Percentiles rank a stretch among this genome's conserved stretches.
phyloP scores from a whole-genome alignment of 345 rosid genomes.

The Aquilaria malaccensis region DNA sequence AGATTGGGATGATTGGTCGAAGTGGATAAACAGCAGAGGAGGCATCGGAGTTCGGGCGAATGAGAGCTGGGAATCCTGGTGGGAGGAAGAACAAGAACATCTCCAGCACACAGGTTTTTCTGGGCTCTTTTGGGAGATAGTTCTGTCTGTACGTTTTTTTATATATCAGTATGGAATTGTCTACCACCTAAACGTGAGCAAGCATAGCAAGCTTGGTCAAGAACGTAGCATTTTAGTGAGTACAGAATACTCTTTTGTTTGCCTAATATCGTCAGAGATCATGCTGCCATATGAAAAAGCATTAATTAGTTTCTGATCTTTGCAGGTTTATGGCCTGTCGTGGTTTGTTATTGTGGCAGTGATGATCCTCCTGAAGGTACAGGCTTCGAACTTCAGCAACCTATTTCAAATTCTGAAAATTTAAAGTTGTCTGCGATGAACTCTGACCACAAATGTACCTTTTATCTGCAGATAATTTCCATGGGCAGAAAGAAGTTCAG shows the following conservation, averaged over 20 bases:
- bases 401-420: background rate
- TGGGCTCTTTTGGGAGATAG: constrained; percentile 70
- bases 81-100: constrained; percentile 98
- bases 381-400: constrained; percentile 4
- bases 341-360: constrained; percentile 86
- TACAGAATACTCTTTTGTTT: constrained; percentile 7
- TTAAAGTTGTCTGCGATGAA: background rate
- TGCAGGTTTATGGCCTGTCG: constrained; percentile 78
- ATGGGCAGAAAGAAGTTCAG: constrained; percentile 96
- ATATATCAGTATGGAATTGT: constrained; percentile 88
- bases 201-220: constrained; percentile 45
- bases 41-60: constrained; percentile 91
- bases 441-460: constrained; percentile 4
- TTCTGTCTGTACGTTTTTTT: constrained; percentile 71
- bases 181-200: constrained; percentile 62
- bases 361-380: constrained; percentile 74
- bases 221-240: constrained; percentile 61
- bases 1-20: constrained; percentile 97
- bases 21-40: constrained; percentile 88
- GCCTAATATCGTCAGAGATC: background rate
- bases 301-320: constrained; percentile 6
- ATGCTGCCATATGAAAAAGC: background rate
- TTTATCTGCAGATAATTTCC: constrained; percentile 62
- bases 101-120: constrained; percentile 59
- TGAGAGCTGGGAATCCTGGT: constrained; percentile 99